Percentiles rank a stretch among this genome's conserved stretches.
These are phyloP conservation scores for Rostrohypoxylon terebratum DNA, from an alignment of 495 filamentous ascomycete species.

Conservation along the genomic window DNA sequence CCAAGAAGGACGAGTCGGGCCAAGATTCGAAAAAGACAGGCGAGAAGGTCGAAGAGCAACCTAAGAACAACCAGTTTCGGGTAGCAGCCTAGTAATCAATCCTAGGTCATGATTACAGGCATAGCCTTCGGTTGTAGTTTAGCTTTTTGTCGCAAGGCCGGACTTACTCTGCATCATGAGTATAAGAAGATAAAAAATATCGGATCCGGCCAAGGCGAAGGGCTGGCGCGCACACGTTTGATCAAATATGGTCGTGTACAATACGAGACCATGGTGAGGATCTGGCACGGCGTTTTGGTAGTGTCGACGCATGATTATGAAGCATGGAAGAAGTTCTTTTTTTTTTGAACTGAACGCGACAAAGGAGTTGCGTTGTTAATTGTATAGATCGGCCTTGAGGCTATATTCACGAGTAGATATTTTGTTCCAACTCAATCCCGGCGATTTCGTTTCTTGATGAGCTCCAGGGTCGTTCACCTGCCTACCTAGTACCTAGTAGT, in stretches of 20 bases:
- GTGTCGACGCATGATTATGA: conserved; percentile 50
- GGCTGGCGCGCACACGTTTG: conserved; percentile 23
- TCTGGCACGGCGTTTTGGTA: conserved; percentile 51
- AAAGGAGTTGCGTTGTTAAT: conserved; percentile 39
- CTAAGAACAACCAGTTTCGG: conserved; percentile 44
- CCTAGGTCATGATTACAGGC: conserved; percentile 30
- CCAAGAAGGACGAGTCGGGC: conserved; percentile 38
- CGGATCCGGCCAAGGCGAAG: conserved; percentile 22
- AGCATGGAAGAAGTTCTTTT: conserved; percentile 45
- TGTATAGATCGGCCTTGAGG: conserved; percentile 43
- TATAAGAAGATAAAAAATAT: conserved; percentile 21
- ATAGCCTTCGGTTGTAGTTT: conserved; percentile 17
- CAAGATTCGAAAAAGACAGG: conserved; percentile 49
- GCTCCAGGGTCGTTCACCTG: background rate
- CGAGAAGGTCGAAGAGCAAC: conserved; percentile 46
- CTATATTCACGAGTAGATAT: conserved; percentile 36
- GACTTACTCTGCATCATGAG: conserved; percentile 22
- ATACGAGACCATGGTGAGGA: conserved; percentile 45
- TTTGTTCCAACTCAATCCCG: conserved; percentile 14
- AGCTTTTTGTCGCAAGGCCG: conserved; percentile 8
- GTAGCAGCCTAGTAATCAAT: conserved; percentile 41
- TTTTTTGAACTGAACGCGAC: conserved; percentile 35
- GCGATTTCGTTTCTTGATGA: background rate
- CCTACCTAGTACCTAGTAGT: background rate
- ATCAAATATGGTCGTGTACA: conserved; percentile 48